These are phyloP conservation scores for Thalassiosira hispida DNA, from an alignment of 352 stramenopile species.

Conservation along the genomic window DNA sequence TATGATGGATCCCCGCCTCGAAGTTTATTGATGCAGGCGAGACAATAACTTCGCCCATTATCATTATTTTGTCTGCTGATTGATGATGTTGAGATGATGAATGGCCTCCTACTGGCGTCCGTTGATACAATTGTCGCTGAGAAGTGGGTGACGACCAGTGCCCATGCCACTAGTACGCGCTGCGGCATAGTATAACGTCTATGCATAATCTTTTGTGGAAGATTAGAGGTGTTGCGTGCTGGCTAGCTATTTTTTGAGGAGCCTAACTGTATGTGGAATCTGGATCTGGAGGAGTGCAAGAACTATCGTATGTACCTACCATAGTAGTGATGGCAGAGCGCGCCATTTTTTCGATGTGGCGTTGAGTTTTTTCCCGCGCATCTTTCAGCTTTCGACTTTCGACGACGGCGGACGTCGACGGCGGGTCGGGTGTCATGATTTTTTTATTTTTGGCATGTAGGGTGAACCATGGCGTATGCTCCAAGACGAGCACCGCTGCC, in stretches of 20 bases:
- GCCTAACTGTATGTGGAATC: too few species aligned
- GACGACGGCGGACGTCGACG: too few species aligned
- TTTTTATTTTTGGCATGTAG: too few species aligned
- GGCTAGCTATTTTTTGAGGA: too few species aligned
- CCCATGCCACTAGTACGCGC: neutral
- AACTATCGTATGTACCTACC: too few species aligned
- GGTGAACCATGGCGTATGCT: neutral
- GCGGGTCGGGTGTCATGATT: too few species aligned
- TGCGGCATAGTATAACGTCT: too few species aligned
- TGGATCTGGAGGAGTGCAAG: too few species aligned
- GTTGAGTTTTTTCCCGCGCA: too few species aligned
- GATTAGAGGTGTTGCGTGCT: neutral
- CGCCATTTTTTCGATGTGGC: too few species aligned
- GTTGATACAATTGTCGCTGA: neutral
- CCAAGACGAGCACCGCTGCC: neutral
- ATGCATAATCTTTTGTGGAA: neutral
- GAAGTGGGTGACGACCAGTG: neutral
- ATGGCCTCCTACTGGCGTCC: conserved; percentile 4
- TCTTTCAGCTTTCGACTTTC: too few species aligned
- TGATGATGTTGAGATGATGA: conserved; percentile 1
- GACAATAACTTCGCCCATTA: neutral
- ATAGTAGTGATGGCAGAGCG: too few species aligned
- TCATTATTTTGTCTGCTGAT: neutral
- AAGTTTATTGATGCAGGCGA: conserved; percentile 11
- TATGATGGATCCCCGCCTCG: conserved; percentile 19